Conservation (phyloP, 148 eudicot genomes). For the Rhododendron vialii region DNA sequence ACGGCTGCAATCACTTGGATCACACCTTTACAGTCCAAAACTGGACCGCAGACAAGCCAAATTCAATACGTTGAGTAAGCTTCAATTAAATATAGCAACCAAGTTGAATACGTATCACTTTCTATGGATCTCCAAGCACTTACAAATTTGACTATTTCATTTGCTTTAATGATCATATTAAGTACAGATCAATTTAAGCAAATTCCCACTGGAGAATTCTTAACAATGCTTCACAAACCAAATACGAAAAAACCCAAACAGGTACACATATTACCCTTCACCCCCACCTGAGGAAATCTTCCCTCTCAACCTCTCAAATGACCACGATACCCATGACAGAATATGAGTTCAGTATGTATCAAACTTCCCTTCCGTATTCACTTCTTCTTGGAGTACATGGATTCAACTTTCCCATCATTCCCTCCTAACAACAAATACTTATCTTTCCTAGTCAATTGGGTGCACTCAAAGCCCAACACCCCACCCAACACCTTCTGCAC, state of each 20-base stretch:
- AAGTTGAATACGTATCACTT: not conserved
- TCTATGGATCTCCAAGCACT: not conserved
- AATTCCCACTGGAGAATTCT: not conserved
- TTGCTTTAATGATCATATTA: not conserved
- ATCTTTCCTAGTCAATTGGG: constrained; percentile 90
- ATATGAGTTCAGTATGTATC: not conserved
- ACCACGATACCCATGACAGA: not conserved
- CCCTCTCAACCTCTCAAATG: not conserved
- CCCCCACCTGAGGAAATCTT: not conserved
- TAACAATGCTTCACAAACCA: constrained; percentile 9
- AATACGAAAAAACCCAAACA: not conserved
- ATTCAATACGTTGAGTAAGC: too few species aligned
- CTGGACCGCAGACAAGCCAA: too few species aligned
- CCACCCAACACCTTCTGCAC: constrained; percentile 84
- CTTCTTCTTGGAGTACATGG: constrained; percentile 51
- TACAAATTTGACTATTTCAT: not conserved
- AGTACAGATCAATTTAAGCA: not conserved
- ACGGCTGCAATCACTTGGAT: too few species aligned
- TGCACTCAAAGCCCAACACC: constrained; percentile 89
- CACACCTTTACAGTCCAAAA: too few species aligned
- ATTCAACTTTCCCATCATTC: constrained; percentile 96
- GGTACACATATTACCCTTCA: not conserved
- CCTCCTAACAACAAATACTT: constrained; percentile 91
- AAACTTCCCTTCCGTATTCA: not conserved
- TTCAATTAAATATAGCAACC: not conserved